Evolutionary conservation across 1,139 yeast species (phyloP), one percentile per base, ranked within the genome.

Genomic region (Citeromyces hawaiiensis): DNA sequence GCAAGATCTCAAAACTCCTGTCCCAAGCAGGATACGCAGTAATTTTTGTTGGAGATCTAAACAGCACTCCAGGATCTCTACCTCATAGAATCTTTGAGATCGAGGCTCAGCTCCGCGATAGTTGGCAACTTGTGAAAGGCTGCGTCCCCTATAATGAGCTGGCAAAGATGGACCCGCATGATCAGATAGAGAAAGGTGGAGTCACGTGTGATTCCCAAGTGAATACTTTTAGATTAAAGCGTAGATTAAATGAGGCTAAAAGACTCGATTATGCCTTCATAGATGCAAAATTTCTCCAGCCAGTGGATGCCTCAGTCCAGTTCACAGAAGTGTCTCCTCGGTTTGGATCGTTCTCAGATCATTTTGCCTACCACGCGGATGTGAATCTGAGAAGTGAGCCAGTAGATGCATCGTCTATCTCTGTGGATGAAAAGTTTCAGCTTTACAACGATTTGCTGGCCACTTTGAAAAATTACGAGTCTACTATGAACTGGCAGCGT

Each of bases 1-100:
- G 91, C 18, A 72, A 76, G 41, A 46, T 87, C 39, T 77, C 83
- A 2, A 67, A 68, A 27, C 58, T 79, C 39, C 70, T 91, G 38
- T 67, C 68, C 38, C 67, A 65, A 41, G 81, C 91, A 0, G 96
- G 96, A 0, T 82, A 83, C 57, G 80, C 88, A 1, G 91, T 85
- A 0, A 70, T 93, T 37, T 78, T 86, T 40, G 96, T 88, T 21
- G 99, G 98, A 2, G 98, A 91, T 59, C 68, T 91, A 54, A 91
- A 91, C 56, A 83, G 94, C 3, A 67, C 76, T 44, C 97, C 97
- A 0, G 93, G 83, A 0, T 78, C 94, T 4, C 65, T 91, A 42
- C 94, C 94, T 0, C 79, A 85, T 54, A 71, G 74, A 43, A 67
- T 91, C 38, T 69, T 91, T 45, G 79, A 88, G 6, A 54, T 65